Conservation (phyloP, 257 asterid species). For the Salvia rosmarinus region DNA sequence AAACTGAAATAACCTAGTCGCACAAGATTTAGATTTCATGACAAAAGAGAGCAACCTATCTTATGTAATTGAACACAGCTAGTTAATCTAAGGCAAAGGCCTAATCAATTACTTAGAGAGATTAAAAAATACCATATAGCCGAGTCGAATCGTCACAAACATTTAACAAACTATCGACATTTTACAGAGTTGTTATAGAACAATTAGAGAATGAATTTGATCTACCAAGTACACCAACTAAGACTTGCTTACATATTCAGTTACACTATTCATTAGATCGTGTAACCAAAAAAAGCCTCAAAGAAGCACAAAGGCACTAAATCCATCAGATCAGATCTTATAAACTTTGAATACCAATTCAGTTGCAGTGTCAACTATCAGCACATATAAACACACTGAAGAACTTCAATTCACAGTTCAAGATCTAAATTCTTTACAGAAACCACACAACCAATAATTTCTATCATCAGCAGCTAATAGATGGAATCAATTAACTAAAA, state of each 20-base stretch:
- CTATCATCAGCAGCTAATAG: constrained; percentile 26
- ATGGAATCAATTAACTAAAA: constrained; percentile 19
- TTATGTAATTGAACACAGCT: background rate
- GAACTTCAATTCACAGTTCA: background rate
- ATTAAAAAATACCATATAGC: background rate
- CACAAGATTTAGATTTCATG: background rate
- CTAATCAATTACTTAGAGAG: background rate
- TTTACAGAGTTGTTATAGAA: background rate
- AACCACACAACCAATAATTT: background rate
- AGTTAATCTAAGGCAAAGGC: constrained; percentile 10
- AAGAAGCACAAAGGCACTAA: constrained; percentile 1
- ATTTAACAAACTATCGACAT: background rate
- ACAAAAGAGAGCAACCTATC: constrained; percentile 1
- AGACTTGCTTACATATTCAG: background rate
- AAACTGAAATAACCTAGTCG: background rate
- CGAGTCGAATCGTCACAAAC: background rate
- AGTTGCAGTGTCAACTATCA: constrained; percentile 23
- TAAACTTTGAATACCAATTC: background rate
- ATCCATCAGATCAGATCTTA: constrained; percentile 28
- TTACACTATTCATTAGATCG: background rate
- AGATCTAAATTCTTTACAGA: background rate
- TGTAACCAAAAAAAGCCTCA: background rate
- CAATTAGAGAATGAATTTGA: background rate
- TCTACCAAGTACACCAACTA: constrained; percentile 3
- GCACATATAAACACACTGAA: background rate